Percentiles rank a stretch among this genome's conserved stretches.
These are phyloP conservation scores for Microcera coccophila DNA, from an alignment of 2,329 filamentous ascomycete genomes.

Conservation along the genomic window DNA sequence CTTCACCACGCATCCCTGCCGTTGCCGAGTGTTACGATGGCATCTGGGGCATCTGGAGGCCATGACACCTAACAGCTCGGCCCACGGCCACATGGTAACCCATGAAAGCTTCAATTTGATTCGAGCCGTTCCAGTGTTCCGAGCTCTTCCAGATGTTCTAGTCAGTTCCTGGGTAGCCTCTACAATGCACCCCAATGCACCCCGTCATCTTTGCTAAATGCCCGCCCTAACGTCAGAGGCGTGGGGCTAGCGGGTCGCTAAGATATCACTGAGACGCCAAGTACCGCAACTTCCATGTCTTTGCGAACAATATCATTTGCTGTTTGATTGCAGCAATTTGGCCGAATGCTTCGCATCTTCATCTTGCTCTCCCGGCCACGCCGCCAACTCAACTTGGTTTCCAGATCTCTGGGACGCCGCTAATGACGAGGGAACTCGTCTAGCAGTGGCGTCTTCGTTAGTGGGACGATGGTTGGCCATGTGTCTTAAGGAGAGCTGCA, in stretches of 20 bases:
- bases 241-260: conserved; percentile 11
- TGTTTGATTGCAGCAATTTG: conserved; percentile 18
- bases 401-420: conserved; percentile 28
- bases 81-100: too few relatives aligned
- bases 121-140: too few relatives aligned
- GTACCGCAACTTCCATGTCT: conserved; percentile 1
- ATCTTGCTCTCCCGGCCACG: conserved; percentile 16
- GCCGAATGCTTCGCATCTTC: conserved; percentile 6
- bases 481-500: conserved; percentile 6
- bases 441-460: conserved; percentile 13
- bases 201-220: too few relatives aligned
- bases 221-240: conserved; percentile 16
- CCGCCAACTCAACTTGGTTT: conserved; percentile 17
- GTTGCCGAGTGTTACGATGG: too few relatives aligned
- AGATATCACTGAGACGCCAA: not conserved
- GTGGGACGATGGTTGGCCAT: conserved; percentile 15
- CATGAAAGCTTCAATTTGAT: too few relatives aligned
- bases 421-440: conserved; percentile 18
- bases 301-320: conserved; percentile 13
- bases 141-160: not conserved
- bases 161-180: not conserved
- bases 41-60: too few relatives aligned
- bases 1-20: too few relatives aligned
- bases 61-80: too few relatives aligned
- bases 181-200: too few relatives aligned